Conservation (phyloP, 2,329 filamentous ascomycete species). For the Periconia macrospinosa region DNA sequence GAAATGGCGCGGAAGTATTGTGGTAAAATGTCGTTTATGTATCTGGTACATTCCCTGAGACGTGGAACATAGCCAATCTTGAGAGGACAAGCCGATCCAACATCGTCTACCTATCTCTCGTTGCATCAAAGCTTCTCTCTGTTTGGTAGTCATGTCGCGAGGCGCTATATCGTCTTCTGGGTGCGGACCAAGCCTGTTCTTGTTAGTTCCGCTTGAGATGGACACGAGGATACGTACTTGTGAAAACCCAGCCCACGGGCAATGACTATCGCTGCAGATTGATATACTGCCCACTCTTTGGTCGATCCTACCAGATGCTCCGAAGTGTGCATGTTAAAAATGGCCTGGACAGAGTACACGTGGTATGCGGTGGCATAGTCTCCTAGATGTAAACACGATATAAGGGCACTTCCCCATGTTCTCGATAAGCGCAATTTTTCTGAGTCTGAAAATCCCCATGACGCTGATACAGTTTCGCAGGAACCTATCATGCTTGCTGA, state of each 20-base stretch:
- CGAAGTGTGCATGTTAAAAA: slow-evolving; percentile 52
- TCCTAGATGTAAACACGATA: slow-evolving; percentile 50
- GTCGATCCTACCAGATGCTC: slow-evolving; percentile 54
- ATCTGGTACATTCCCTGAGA: slow-evolving; percentile 45
- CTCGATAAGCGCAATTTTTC: slow-evolving; percentile 48
- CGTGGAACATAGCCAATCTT: slow-evolving; percentile 49
- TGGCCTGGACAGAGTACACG: slow-evolving; percentile 47
- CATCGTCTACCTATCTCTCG: slow-evolving; percentile 45
- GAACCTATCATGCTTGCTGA: slow-evolving; percentile 49
- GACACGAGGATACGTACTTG: slow-evolving; percentile 10
- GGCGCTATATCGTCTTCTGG: slow-evolving; percentile 25
- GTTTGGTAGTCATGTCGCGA: slow-evolving; percentile 16
- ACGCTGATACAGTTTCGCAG: slow-evolving; percentile 33
- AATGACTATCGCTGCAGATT: slow-evolving; percentile 51
- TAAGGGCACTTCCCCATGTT: slow-evolving; percentile 51
- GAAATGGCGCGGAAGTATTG: slow-evolving; percentile 37
- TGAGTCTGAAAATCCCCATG: slow-evolving; percentile 49
- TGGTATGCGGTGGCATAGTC: slow-evolving; percentile 48
- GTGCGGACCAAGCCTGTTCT: slow-evolving; percentile 22
- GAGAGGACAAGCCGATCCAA: slow-evolving; percentile 44
- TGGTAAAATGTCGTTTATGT: slow-evolving; percentile 40
- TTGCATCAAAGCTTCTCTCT: slow-evolving; percentile 31
- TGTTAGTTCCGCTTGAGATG: not conserved
- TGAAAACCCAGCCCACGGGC: slow-evolving; percentile 54
- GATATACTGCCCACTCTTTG: slow-evolving; percentile 51